Base-by-base conservation (phyloP, 2,329 filamentous ascomycete species). In the Dactylellina parvicollis region DNA sequence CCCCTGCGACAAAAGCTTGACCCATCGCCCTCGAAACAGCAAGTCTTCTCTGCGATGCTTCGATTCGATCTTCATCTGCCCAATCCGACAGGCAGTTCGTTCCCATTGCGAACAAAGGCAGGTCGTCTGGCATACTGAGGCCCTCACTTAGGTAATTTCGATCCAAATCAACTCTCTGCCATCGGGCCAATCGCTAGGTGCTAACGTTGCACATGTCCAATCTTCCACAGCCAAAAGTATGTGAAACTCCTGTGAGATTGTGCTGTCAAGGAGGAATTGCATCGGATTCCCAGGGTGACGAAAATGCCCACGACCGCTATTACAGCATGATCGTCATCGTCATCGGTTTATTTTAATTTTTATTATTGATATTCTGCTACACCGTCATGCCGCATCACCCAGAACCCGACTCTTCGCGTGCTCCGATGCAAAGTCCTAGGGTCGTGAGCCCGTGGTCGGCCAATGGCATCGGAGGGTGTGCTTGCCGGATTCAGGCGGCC, bases 401-500 rank as follows among this genome's bases (percentile, higher is more conserved):
- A 34, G 28, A 55, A 46, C 16, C 5, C 36, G n/a, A 20, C 59
- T 52, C 42, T 38, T 73, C 60, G 60, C 67, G 30, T 50, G 28
- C 52, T 59, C 67, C 67, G 69, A 73, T 54, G 54, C 34, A 55
- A 26, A 50, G 65, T 56, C 42, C 56, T 61, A 54, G 46, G 40
- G 40, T 28, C 46, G 50, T 42, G 26, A 60, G 18, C 44, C 49
- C 22, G 56, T 26, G 20, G n/a, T 22, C 47, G 44, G 36, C 67
- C 67, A 72, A 72, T 71, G 42, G 57, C 24, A 50, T 55, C 38
- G 57, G 46, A 61, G 67, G 60, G 60, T 73, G 36, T 52, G 69
- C 54, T 73, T 73, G 55, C 60, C 60, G 44, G 42, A 73, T 66
- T n/a, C 60, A 73, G 69, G 69, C 69, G 60, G 60, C 69, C 54